Conservation (phyloP, 331 rosid genomes). For the Cydonia oblonga region DNA sequence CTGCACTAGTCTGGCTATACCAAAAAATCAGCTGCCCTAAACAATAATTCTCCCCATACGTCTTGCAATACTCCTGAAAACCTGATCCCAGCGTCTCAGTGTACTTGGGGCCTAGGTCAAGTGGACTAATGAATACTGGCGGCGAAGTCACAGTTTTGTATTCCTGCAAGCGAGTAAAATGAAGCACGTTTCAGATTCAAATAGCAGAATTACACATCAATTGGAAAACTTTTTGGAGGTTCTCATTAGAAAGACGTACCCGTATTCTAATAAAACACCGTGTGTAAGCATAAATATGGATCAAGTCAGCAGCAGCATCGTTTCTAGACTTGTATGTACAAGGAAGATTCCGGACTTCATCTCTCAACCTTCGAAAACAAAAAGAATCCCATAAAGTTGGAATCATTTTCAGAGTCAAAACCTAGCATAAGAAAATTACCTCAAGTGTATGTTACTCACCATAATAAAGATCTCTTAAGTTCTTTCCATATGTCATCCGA, state of each 20-base stretch:
- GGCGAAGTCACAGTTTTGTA: conserved; percentile 80
- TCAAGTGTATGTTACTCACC: conserved; percentile 30
- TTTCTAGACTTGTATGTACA: conserved; percentile 96
- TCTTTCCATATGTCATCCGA: conserved; percentile 59
- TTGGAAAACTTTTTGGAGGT: not conserved
- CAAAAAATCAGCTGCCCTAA: conserved; percentile 95
- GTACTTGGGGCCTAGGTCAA: conserved; percentile 94
- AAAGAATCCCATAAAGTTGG: not conserved
- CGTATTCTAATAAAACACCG: conserved; percentile 75
- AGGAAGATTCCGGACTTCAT: conserved; percentile 74
- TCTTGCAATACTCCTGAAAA: conserved; percentile 75
- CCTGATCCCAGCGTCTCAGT: conserved; percentile 65
- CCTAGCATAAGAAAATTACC: not conserved
- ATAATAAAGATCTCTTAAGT: conserved; percentile 65
- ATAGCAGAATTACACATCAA: not conserved
- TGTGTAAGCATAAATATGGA: conserved; percentile 88
- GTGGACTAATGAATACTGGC: conserved; percentile 96
- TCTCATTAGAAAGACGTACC: conserved; percentile 34
- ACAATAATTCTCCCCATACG: conserved; percentile 83
- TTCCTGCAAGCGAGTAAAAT: conserved; percentile 41
- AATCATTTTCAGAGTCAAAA: conserved; percentile 1
- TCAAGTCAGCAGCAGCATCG: conserved; percentile 98
- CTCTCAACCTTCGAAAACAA: conserved; percentile 70
- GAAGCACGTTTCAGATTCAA: not conserved
- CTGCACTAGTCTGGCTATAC: conserved; percentile 77